Percentiles rank a stretch among this genome's conserved stretches.
Evolutionary conservation across 306 rosid genomes (phyloP).

Genomic region (Citrullus mucosospermus): DNA sequence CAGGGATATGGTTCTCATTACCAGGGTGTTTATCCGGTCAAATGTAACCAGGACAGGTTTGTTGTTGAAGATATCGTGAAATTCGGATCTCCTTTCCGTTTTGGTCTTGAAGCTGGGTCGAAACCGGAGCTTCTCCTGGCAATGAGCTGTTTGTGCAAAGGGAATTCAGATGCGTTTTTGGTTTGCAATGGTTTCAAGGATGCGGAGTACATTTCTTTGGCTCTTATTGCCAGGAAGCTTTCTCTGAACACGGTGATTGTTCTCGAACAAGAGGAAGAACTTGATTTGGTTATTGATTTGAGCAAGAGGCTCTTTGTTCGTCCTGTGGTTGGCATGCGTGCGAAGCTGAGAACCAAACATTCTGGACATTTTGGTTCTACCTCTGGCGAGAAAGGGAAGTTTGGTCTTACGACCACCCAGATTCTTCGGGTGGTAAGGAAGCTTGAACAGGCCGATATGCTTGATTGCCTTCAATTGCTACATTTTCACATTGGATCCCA

Average conservation of each 20-base stretch:
- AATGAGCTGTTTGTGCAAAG: constrained; percentile 83
- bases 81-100: constrained; percentile 56
- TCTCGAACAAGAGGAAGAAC: constrained; percentile 80
- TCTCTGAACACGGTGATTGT: constrained; percentile 68
- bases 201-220: constrained; percentile 53
- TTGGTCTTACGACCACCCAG: constrained; percentile 67
- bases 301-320: constrained; percentile 53
- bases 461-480: constrained; percentile 68
- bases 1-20: constrained; percentile 58
- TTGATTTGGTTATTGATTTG: constrained; percentile 50
- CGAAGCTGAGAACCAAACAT: constrained; percentile 75
- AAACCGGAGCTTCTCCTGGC: constrained; percentile 84
- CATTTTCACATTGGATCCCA: constrained; percentile 92
- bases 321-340: constrained; percentile 71
- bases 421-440: constrained; percentile 53
- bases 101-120: constrained; percentile 87
- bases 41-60: constrained; percentile 83
- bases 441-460: constrained; percentile 53
- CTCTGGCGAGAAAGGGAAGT: constrained; percentile 89
- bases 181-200: constrained; percentile 81
- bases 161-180: constrained; percentile 45
- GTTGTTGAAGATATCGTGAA: constrained; percentile 75
- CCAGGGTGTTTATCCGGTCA: constrained; percentile 90
- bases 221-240: constrained; percentile 60
- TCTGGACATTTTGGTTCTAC: constrained; percentile 79